Base-by-base conservation (phyloP, 2,329 filamentous ascomycete genomes). In the Phoma sp. region DNA sequence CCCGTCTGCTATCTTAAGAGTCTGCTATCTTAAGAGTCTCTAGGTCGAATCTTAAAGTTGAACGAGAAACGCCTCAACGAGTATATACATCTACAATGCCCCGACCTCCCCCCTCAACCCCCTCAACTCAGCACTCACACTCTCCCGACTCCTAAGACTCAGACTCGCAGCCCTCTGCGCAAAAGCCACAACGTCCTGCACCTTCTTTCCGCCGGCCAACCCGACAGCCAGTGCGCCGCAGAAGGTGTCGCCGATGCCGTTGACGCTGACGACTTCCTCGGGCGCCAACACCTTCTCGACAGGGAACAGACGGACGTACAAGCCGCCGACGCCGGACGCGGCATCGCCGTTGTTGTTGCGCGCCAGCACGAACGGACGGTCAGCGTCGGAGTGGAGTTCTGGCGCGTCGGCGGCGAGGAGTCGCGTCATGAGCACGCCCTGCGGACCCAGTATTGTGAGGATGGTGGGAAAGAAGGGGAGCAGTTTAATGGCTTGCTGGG, bases 171-270 rank as follows among this genome's bases (percentile, higher is more conserved):
- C 94, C 68, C 82, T 83, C 77, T 98, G 95, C 27, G 93, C 94
- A 32, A 95, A 76, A 53, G 87, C 81, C n/a, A 99, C 80, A 50
- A 95, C 74, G 41, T 88, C 82, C 58, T 86, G 83, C 13, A 87
- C 71, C 19, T 65, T 68, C 52, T 68, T 86, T 76, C 55, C 84
- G 71, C 57, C 73, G 17, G 87, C 87, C 62, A 98, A 73, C 0
- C 90, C 91, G 1, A 92, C 89, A n/a, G 96, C 80, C 51, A 97
- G 65, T 13, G 92, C 89, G 0, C 94, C 95, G 8, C 96, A 80
- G 73, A 98, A 93, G 0, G 95, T 97, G 76, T 99, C 95, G 0
- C 95, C 95, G 2, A 92, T 92, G 0, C 94, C 95, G 72, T 98
- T 98, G 9, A 98, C 94, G 41, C 92, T 96, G 1, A 94, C 86